phyloP scores from a whole-genome alignment of 495 filamentous ascomycete species.

The Lophiostoma macrostomum region DNA sequence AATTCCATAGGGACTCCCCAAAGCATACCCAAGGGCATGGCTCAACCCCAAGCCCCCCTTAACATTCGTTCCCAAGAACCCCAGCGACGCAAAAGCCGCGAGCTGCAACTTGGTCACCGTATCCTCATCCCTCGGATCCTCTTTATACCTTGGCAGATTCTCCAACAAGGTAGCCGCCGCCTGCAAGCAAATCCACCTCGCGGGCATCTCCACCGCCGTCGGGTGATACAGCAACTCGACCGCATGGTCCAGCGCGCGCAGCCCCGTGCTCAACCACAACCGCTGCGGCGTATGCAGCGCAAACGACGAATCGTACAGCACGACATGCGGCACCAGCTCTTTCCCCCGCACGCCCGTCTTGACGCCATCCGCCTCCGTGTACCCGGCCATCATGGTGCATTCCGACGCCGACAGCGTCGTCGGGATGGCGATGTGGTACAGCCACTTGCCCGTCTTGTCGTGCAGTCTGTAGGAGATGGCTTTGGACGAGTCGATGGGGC shows the following conservation, averaged over 20 bases:
- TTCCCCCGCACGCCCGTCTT: slow-evolving; percentile 43
- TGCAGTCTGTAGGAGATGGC: slow-evolving; percentile 45
- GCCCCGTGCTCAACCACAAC: slow-evolving; percentile 46
- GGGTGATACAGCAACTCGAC: slow-evolving; percentile 51
- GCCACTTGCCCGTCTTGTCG: slow-evolving; percentile 43
- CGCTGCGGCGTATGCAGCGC: slow-evolving; percentile 44
- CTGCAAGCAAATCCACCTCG: slow-evolving; percentile 39
- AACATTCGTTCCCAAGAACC: slow-evolving; percentile 45
- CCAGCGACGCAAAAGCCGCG: slow-evolving; percentile 45
- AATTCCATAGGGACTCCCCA: slow-evolving; percentile 51
- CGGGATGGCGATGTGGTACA: slow-evolving; percentile 50
- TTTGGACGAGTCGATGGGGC: slow-evolving; percentile 50
- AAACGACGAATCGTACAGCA: slow-evolving; percentile 49
- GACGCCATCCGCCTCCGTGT: slow-evolving; percentile 42
- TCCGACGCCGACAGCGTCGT: slow-evolving; percentile 51
- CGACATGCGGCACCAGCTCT: slow-evolving; percentile 40
- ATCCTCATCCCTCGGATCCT: slow-evolving; percentile 44
- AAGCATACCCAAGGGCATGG: slow-evolving; percentile 49
- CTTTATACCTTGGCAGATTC: slow-evolving; percentile 45
- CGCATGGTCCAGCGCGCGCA: slow-evolving; percentile 51
- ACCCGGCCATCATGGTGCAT: slow-evolving; percentile 46
- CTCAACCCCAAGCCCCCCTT: slow-evolving; percentile 46
- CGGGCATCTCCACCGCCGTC: slow-evolving; percentile 47
- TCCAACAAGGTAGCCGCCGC: slow-evolving; percentile 44
- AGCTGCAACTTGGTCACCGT: slow-evolving; percentile 47